Evolutionary conservation across 768 basidiomycete genomes (phyloP), one percentile per base, ranked within the genome.

Genomic region (Kwoniella botswanensis): DNA sequence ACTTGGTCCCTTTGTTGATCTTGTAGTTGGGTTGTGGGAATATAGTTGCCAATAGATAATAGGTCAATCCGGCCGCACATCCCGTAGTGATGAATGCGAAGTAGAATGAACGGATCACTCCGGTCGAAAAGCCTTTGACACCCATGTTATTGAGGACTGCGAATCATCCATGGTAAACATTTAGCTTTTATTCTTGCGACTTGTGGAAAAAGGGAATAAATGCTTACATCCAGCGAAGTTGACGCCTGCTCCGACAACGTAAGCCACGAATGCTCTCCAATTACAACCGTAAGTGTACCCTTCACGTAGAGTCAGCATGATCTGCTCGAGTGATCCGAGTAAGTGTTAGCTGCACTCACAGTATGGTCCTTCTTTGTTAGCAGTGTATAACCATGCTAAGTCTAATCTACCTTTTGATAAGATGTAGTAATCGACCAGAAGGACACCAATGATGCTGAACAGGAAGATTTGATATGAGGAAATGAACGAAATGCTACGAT

Each of bases 391-490:
- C 54, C 68, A 57, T 2, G 59, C 69, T 18, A 74, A 35, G 26
- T 74, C 72, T 4, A 74, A 41, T 42, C 60, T 21, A 21, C 72
- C 72, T 55, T 68, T 63, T 4, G 55, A 55, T 11, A 79, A 43
- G 56, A 74, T 29, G 65, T 72, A 79, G 71, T 79, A 79, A 58
- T 79, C 76, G n/a, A 64, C 65, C 7, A 79, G 52, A n/a, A 75
- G 68, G 29, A 79, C 65, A 21, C 66, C 71, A 55, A 73, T 71
- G 70, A 79, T 77, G 0, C 58, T 35, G 63, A 69, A 67, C 17
- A 70, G 60, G 57, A 76, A 64, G 70, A 70, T 62, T 42, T 71
- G 75, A 44, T 70, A 71, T 3, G 71, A 66, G 1, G 70, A 58
- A 56, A 79, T 59, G 26, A 79, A 75, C 1, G 73, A 71, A 65